Evolutionary conservation across 2,329 filamentous ascomycete genomes (phyloP), one percentile per base, ranked within the genome.

Genomic region (Beauveria caledonica): DNA sequence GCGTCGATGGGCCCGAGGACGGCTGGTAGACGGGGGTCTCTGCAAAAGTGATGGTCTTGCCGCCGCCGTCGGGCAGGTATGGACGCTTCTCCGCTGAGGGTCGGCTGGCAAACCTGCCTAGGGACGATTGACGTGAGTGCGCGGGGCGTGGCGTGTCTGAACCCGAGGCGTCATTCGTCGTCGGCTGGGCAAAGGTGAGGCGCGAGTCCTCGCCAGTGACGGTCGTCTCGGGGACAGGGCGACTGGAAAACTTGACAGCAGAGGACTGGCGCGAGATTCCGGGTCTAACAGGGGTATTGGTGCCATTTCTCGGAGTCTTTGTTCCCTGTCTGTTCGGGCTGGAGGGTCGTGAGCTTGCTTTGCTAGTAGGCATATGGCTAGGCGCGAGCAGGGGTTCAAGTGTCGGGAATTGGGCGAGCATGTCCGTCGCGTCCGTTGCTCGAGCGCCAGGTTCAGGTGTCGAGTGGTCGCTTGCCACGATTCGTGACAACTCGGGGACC

Each of bases 191-290:
- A 71, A 94, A 95, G 82, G 89, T 89, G 63, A 95, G 92, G 42
- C 68, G 73, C 1, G 82, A 77, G 1, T 67, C 88, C 62, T 88
- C 83, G 1, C 78, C 77, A 3, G 83, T 83, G 23, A 91, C 80
- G 62, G 80, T 82, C 2, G 89, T 86, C 64, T 88, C 84, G 0
- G 89, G 90, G 1, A 90, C 84, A 0, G 89, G 85, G 6, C 84
- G 85, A 55, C 87, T 92, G 0, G 86, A 87, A 70, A 93, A 93
- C 42, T 84, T 83, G 49, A 82, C 74, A 1, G 80, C 68, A 1
- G 76, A 85, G 23, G 80, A 76, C 58, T 84, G 79, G 5, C 80
- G 75, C 2, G 81, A 81, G 9, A 82, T 71, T 15, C 73, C 72
- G 7, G 82, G 83, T 33, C 78, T 76, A 55, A 64, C 67, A 50